Evolutionary conservation across 805 yeast species (phyloP), one percentile per base, ranked within the genome.

Genomic region (Brettanomyces sp.): DNA sequence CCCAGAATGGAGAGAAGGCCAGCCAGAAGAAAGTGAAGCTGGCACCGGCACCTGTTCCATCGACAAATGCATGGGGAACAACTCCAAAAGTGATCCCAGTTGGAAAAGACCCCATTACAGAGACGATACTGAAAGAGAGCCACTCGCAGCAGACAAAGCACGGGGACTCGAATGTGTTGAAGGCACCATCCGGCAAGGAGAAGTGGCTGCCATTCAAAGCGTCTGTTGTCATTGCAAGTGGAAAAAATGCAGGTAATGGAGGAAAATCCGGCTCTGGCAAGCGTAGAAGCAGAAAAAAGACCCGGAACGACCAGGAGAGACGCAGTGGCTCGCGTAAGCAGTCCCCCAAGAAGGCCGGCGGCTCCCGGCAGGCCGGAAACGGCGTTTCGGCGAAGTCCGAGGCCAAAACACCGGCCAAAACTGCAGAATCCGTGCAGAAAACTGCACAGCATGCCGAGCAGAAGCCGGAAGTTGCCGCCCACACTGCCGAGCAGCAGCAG

Each of bases 181-280:
- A 60, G 47, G 56, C 57, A 44, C 52, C 58, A 48, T 41, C 63
- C 13, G 79, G 80, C 46, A 79, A 76, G 56, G 83, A 77, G 55
- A 84, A 82, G 59, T 81, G 87, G 86, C 74, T 80, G 36, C 87
- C 87, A n/a, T 77, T 75, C 59, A 73, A 77, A 53, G 85, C 76
- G 38, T 58, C 64, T 18, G 76, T 75, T 42, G 73, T 72, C 25
- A 66, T 74, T 37, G 67, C 73, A 21, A 46, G 62, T 2, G 50
- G 49, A 40, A 55, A 49, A 8, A 41, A 45, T 25, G 52, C 50
- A 28, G 45, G 47, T 25, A 51, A 49, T 7, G 39, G 53, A 9
- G 45, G 49, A 25, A 34, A 23, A n/a, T 30, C 18, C 25, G 36
- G 36, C 23, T 41, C 43, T n/a, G 36, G 36, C 13, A 32, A 41